Base-by-base conservation (phyloP, 129 eudicot species). In the Kitagawia praeruptora region DNA sequence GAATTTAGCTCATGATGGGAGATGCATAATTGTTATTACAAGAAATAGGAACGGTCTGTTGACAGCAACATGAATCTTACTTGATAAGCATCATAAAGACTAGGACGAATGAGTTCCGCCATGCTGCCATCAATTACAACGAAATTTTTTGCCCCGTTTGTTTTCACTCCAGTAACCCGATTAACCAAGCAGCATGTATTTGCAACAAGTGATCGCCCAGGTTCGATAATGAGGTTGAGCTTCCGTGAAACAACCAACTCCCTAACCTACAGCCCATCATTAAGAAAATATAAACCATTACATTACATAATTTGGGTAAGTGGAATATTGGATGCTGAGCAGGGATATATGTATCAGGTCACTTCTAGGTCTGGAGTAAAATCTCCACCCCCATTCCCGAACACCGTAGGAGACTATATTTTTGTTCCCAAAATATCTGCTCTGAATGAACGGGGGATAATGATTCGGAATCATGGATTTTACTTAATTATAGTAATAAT, bases 141-240 rank as follows among this genome's bases (percentile, higher is more conserved):
- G 34, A 89, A 89, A 70, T 86, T 89, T 42, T 89, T 86, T 14
- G 92, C 88, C 4, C 98, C 97, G 6, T 89, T 89, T 44, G 90
- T 84, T 70, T 86, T 89, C 9, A 95, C 97, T 54, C 98, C 98
- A 5, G 93, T 95, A 41, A 95, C 96, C 79, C 91, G 94, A 75
- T 92, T 95, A 67, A 95, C 97, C 42, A 95, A 82, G 82, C 98
- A 95, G 83, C 98, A 95, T 27, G 98, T 92, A 81, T 95, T 95
- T 25, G 98, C 98, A 81, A 95, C 87, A 10, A 92, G 83, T 37
- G 98, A 95, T 83, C 98, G 85, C 70, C 98, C 98, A 9, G 92
- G 90, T 81, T 89, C 90, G 69, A 89, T 89, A 73, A 89, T 86
- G 56, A 89, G 88, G 75, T 89, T 89, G 25, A 89, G 92, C 71